phyloP scores from a whole-genome alignment of 768 basidiomycete genomes.

The Suillus variegatus region DNA sequence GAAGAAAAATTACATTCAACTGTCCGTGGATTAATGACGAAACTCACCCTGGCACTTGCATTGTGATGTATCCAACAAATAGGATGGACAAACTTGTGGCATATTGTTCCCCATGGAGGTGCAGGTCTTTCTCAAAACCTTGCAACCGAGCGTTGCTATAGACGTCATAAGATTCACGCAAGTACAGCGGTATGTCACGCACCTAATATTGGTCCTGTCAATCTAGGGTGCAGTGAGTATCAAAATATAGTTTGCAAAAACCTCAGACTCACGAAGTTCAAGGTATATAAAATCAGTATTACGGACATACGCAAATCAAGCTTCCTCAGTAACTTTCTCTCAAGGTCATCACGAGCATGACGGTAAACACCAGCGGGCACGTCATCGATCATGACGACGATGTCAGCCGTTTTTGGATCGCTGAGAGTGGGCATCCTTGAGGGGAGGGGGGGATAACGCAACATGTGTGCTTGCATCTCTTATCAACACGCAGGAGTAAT shows the following conservation, averaged over 20 bases:
- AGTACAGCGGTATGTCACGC: background rate
- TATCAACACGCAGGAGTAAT: background rate
- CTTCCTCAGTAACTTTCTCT: background rate
- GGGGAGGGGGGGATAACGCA: background rate
- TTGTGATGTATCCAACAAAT: slow-evolving; percentile 26
- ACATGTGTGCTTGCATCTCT: background rate
- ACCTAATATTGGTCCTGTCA: background rate
- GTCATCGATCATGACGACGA: background rate
- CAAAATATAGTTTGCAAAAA: background rate
- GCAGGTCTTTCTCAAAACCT: slow-evolving; percentile 25
- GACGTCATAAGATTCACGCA: background rate
- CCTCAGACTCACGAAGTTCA: background rate
- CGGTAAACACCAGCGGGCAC: no score
- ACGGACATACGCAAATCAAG: background rate
- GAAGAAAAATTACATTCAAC: no score
- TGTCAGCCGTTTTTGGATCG: background rate
- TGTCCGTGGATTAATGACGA: background rate
- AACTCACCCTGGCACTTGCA: slow-evolving; percentile 24
- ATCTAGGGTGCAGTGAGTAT: background rate
- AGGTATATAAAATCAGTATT: background rate
- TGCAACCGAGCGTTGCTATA: slow-evolving; percentile 22
- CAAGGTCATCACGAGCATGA: background rate
- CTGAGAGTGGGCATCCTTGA: background rate
- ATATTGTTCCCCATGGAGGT: slow-evolving; percentile 24
- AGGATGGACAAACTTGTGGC: slow-evolving; percentile 25